Base-by-base conservation (phyloP, 345 rosid genomes). In the Corymbia maculata region DNA sequence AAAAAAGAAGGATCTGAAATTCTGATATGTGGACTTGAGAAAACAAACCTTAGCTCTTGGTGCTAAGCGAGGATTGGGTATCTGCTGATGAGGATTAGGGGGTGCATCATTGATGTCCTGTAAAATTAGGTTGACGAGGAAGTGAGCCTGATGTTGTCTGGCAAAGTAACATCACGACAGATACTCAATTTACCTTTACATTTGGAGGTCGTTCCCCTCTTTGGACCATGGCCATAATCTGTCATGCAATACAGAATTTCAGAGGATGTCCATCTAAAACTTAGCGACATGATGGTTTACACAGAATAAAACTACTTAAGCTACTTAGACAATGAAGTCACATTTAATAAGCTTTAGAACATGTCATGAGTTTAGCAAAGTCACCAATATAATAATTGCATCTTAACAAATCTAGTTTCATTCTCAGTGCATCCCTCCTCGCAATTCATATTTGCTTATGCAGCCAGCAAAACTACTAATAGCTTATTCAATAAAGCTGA, bases 121-220 rank as follows among this genome's bases (percentile, higher is more conserved):
- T 88, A 90, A 87, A 87, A 85, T 32, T 86, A 87, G 84, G 91
- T 91, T 36, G 51, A 85, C 52, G 50, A 68, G 87, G 70, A 92
- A 79, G 90, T 44, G 85, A 61, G 66, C 79, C 26, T 0, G 3
- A 75, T 44, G 49, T 22, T 42, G 49, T 49, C 84, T 42, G 49
- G 84, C 87, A 88, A 89, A 57, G 55, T 47, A 87, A 19, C 17
- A 45, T 30, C 36, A n/a, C 42, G 7, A 57, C 47, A 22, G 24
- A 36, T 79, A 13, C 51, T 82, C 57, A 85, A 90, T 66, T 88
- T 91, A 97, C 99, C 93, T 94, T 96, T 92, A 97, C 93, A 91
- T 95, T 98, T 13, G 98, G 91, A 90, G 99, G 99, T 91, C 91
- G 95, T 95, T 97, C 99, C 90, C 99, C 99, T 92, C 99, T 94